Conservation (phyloP, 1,284 basidiomycete species). For the Ceratobasidium sp. region DNA sequence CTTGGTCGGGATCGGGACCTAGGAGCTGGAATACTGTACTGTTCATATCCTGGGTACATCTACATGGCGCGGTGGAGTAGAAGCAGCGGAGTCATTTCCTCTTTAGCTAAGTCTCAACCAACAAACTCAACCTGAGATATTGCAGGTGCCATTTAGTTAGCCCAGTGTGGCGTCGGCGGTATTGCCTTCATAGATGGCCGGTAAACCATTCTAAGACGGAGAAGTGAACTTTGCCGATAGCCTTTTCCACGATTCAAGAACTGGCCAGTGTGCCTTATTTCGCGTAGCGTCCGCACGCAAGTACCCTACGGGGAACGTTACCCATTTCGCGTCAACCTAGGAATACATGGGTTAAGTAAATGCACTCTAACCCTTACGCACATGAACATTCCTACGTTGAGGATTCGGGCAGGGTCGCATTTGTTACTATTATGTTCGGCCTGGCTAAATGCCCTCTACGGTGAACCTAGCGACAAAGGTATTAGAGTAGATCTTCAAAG, state of each 20-base stretch:
- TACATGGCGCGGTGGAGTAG: not conserved
- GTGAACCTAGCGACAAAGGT: slow-evolving; percentile 6
- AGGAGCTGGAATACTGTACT: not conserved
- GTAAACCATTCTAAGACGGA: not conserved
- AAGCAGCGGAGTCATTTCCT: not conserved
- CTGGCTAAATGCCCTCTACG: not conserved
- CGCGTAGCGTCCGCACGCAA: not conserved
- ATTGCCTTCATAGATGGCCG: not conserved
- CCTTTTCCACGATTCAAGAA: slow-evolving; percentile 8
- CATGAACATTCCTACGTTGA: not conserved
- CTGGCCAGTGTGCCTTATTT: not conserved
- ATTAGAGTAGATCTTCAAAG: not conserved
- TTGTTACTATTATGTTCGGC: not conserved
- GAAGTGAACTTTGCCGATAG: not conserved
- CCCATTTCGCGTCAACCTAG: not conserved
- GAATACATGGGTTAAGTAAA: not conserved
- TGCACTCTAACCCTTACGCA: not conserved
- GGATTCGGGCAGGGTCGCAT: slow-evolving; percentile 9
- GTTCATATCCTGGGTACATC: not conserved
- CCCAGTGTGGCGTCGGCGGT: not conserved
- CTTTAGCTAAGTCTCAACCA: not conserved
- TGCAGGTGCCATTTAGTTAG: not conserved
- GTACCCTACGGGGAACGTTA: not conserved
- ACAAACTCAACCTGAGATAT: not conserved
- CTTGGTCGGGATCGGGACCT: not conserved